Base-by-base conservation (phyloP, 352 stramenopile genomes). In the Globisporangium spinosum region DNA sequence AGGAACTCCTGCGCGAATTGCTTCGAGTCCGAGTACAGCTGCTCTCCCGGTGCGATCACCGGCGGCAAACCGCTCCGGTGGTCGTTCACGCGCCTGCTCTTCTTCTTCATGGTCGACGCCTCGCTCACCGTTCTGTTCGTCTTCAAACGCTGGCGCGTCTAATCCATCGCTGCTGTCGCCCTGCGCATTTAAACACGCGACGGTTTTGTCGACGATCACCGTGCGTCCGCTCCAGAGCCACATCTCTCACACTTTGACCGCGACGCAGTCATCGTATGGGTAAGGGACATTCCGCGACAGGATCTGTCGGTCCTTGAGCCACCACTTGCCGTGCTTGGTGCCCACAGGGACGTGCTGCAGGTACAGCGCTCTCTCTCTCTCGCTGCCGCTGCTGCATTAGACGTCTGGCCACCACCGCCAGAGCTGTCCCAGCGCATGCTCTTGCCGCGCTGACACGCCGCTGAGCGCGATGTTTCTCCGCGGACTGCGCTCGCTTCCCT, bases 151-250 rank as follows among this genome's bases (percentile, higher is more conserved):
- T 17, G 32, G 25, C 4, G 15, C 29, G 9, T 25, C 38, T 27
- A 38, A 15, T 10, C 63, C 20, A 20, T 34, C 27, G 23, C 27
- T 20, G 38, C 12, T 20, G 1, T 62, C 40, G 34, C 63, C 38
- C 9, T 6, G 22, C 5, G 49, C 3, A 2, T 23, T 58, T 17
- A 55, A 49, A 53, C 32, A 71, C 22, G 60, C 74, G 27, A 90
- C 70, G 60, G 90, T 88, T 67, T 90, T 92, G 75, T 92, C 84
- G 17, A 90, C 61, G 3, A 89, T 60, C 22, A 92, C 77, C 0
- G 70, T 77, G 27, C 84, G 77, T 10, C 82, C 82, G 67, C 76
- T 87, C 84, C 84, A 90, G 45, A 78, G 64, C 84, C 82, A 90
- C 29, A 69, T 82, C 62, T 92, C 80, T 20, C 79, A 75, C 47